These are phyloP conservation scores for Aspergillus bertholletiae DNA, from an alignment of 495 filamentous ascomycete genomes.

Conservation along the genomic window DNA sequence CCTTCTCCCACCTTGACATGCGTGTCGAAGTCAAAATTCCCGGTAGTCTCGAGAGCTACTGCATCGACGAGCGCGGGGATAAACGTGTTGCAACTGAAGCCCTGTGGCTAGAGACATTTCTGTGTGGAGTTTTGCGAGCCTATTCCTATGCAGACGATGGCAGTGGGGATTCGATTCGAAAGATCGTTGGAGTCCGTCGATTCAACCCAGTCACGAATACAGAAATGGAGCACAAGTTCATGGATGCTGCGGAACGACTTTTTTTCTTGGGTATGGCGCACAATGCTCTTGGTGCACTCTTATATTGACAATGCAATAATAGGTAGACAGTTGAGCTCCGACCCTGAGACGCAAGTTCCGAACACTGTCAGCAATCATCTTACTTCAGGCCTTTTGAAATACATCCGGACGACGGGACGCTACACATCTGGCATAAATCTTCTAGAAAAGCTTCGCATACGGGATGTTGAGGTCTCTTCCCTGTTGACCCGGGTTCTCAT, in stretches of 20 bases:
- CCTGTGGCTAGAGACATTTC: conserved; percentile 95
- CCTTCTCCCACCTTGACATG: conserved; percentile 97
- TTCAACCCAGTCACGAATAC: conserved; percentile 98
- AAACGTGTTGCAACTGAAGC: conserved; percentile 88
- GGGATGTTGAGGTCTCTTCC: conserved; percentile 91
- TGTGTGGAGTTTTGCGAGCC: conserved; percentile 87
- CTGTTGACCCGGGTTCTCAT: conserved; percentile 85
- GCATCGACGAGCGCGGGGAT: conserved; percentile 92
- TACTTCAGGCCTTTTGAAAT: conserved; percentile 86
- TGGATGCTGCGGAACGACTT: conserved; percentile 89
- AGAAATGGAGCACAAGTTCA: conserved; percentile 92
- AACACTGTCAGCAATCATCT: conserved; percentile 97
- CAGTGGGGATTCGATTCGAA: conserved; percentile 83
- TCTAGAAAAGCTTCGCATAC: conserved; percentile 89
- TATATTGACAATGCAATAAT: conserved; percentile 21
- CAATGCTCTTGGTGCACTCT: neutral
- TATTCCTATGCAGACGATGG: conserved; percentile 97
- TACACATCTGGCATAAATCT: conserved; percentile 96
- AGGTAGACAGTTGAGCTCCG: conserved; percentile 95
- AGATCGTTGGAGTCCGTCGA: conserved; percentile 87
- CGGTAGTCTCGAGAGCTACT: conserved; percentile 91
- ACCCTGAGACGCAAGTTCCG: conserved; percentile 95
- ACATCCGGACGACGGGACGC: conserved; percentile 92
- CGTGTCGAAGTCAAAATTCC: conserved; percentile 96
- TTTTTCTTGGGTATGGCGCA: conserved; percentile 79